phyloP scores from a whole-genome alignment of 768 basidiomycete species.

The Lentinula sp. region DNA sequence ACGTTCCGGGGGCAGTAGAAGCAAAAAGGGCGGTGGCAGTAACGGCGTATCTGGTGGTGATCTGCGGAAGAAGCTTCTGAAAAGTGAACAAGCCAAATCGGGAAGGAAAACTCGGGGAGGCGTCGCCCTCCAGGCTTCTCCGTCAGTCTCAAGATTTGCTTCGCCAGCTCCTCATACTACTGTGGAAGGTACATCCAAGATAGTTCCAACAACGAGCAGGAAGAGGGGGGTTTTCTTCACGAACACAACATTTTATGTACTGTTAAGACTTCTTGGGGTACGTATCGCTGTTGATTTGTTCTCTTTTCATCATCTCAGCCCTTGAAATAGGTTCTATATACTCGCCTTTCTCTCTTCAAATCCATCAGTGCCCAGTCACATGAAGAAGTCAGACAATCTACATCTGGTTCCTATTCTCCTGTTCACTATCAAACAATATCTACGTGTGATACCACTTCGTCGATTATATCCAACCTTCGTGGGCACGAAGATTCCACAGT shows the following conservation, averaged over 20 bases:
- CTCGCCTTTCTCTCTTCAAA: conserved; percentile 78
- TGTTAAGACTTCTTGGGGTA: conserved; percentile 85
- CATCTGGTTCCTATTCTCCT: conserved; percentile 13
- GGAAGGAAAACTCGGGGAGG: conserved; percentile 52
- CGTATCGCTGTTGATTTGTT: conserved; percentile 15
- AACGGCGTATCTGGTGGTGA: conserved; percentile 42
- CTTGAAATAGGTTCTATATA: conserved; percentile 63
- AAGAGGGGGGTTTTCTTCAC: conserved; percentile 71
- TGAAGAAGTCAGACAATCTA: conserved; percentile 29
- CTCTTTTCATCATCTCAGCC: conserved; percentile 5
- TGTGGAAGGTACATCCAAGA: conserved; percentile 24
- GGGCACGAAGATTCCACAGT: neutral
- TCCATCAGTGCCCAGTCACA: conserved; percentile 33
- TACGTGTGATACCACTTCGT: neutral
- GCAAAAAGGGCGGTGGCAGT: conserved; percentile 15
- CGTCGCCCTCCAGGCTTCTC: conserved; percentile 33
- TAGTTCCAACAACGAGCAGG: conserved; percentile 17
- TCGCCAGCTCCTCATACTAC: conserved; percentile 45
- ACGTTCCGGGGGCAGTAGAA: conserved; percentile 29
- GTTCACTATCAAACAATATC: conserved; percentile 8
- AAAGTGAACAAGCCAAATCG: conserved; percentile 78
- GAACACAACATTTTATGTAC: conserved; percentile 83
- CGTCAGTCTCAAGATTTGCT: conserved; percentile 52
- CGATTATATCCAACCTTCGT: neutral
- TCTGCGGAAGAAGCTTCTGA: conserved; percentile 72